Evolutionary conservation across 352 stramenopile genomes (phyloP).

Genomic region (Phytophthora syringae): DNA sequence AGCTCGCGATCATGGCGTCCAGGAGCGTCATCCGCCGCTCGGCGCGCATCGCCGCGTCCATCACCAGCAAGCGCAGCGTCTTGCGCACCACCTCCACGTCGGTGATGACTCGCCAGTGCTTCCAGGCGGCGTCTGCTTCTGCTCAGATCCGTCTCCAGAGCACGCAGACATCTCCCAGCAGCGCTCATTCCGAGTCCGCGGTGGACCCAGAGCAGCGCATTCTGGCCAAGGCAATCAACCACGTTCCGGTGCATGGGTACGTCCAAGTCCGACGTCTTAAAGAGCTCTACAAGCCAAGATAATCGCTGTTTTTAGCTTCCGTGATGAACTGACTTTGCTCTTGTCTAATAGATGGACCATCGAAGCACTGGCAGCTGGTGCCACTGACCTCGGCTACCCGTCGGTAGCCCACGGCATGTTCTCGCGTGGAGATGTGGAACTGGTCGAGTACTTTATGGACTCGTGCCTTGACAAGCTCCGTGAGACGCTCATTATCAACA

Average conservation of each 20-base stretch:
- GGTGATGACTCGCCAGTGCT: conserved; percentile 10
- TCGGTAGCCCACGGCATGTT: conserved; percentile 89
- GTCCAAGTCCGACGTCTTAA: conserved; percentile 1
- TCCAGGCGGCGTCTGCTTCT: conserved; percentile 4
- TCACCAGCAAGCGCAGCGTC: conserved; percentile 18
- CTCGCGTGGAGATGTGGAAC: conserved; percentile 70
- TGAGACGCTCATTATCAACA: conserved; percentile 64
- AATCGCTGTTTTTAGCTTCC: conserved; percentile 10
- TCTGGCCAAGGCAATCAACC: conserved; percentile 54
- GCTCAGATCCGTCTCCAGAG: conserved; percentile 27
- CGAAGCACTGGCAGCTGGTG: conserved; percentile 74
- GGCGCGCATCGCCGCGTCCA: conserved; percentile 12
- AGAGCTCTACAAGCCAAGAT: conserved; percentile 15
- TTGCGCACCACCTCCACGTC: conserved; percentile 8
- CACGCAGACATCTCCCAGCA: conserved; percentile 26
- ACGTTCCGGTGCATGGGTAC: conserved; percentile 61
- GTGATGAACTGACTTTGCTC: conserved; percentile 4
- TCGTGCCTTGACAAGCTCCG: conserved; percentile 64
- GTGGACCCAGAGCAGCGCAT: conserved; percentile 59
- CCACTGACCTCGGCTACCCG: conserved; percentile 69
- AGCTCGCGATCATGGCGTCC: conserved; percentile 30
- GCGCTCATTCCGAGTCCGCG: conserved; percentile 25
- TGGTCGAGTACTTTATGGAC: conserved; percentile 90
- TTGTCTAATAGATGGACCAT: conserved; percentile 69
- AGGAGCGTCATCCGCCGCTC: conserved; percentile 31